Percentiles rank a stretch among this genome's conserved stretches.
Evolutionary conservation across 108 stramenopile species (phyloP).

Genomic region (Fragilariopsis cylindrus): DNA sequence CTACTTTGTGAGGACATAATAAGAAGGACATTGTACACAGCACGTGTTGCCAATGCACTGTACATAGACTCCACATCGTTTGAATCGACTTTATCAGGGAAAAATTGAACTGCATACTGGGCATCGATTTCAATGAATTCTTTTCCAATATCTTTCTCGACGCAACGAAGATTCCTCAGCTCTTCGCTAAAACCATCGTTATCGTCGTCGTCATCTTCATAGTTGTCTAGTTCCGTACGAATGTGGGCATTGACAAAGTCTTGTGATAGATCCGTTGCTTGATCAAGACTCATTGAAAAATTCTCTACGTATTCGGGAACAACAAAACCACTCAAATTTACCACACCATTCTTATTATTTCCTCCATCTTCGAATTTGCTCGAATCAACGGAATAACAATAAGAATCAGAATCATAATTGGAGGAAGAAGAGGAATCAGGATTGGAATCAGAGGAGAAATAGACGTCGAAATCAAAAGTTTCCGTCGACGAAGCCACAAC

Average conservation of each 20-base stretch:
- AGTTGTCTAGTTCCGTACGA: neutral
- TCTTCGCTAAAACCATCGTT: neutral
- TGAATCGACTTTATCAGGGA: neutral
- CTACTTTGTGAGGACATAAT: neutral
- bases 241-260: neutral
- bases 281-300: neutral
- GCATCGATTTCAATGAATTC: neutral
- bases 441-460: neutral
- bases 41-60: neutral
- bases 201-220: neutral
- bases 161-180: neutral
- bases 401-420: neutral
- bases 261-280: neutral
- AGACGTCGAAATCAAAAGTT: neutral
- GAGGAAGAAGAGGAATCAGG: neutral
- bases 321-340: neutral
- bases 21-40: neutral
- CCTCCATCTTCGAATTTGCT: neutral
- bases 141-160: neutral
- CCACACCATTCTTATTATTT: neutral
- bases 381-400: neutral
- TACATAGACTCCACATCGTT: neutral
- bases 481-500: no score
- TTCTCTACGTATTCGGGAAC: neutral
- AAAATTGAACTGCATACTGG: neutral